Evolutionary conservation across 129 eudicot species (phyloP).

Genomic region (Cynara cardunculus): DNA sequence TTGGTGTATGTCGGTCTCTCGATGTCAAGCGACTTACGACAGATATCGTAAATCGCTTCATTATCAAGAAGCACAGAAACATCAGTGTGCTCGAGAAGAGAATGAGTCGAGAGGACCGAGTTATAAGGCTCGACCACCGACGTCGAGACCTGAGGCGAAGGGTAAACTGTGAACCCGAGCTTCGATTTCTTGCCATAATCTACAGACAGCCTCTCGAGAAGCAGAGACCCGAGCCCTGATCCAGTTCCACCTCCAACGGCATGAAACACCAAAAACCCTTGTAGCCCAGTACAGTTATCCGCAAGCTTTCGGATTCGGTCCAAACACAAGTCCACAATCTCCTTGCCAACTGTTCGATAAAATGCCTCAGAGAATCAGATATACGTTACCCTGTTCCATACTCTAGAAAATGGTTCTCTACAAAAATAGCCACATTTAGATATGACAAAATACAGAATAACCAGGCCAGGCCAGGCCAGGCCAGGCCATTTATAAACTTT

Average conservation of each 20-base stretch:
- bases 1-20: slow-evolving; percentile 73
- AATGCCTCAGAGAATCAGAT: slow-evolving; percentile 9
- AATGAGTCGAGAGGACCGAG: slow-evolving; percentile 70
- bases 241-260: slow-evolving; percentile 87
- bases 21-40: slow-evolving; percentile 67
- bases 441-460: too few relatives aligned
- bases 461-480: too few relatives aligned
- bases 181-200: slow-evolving; percentile 68
- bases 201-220: slow-evolving; percentile 65
- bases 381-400: too few relatives aligned
- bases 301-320: slow-evolving; percentile 77
- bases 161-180: slow-evolving; percentile 74
- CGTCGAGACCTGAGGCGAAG: slow-evolving; percentile 77
- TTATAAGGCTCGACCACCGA: slow-evolving; percentile 81
- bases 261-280: slow-evolving; percentile 68
- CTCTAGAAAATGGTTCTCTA: not conserved
- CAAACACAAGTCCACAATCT: slow-evolving; percentile 71
- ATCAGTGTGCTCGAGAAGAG: slow-evolving; percentile 71
- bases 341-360: slow-evolving; percentile 59
- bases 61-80: slow-evolving; percentile 73
- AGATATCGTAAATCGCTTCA: slow-evolving; percentile 72
- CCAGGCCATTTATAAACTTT: too few relatives aligned
- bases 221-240: slow-evolving; percentile 68
- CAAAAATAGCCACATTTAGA: too few relatives aligned
- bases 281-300: slow-evolving; percentile 72